Base-by-base conservation (phyloP, 169 alveolate genomes). In the Toxoplasma gondii region DNA sequence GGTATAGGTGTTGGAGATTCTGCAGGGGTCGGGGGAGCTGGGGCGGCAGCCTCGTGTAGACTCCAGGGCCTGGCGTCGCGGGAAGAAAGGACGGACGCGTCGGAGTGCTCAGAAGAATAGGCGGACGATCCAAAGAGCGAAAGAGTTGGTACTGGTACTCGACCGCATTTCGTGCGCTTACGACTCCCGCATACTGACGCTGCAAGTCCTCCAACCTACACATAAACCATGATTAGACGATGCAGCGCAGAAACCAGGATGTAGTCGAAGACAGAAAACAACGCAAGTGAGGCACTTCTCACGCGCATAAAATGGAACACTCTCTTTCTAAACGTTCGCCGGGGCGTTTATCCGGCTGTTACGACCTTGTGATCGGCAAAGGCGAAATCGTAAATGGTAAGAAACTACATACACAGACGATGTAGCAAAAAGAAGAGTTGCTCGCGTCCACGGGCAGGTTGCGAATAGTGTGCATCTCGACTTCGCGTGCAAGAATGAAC, bases 131-230 rank as follows among this genome's bases (percentile, higher is more conserved):
- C 43, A 92, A 69, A 12, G 70, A 86, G 44, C 88, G 88, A 29
- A 93, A 83, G 34, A 93, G 95, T 24, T 88, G 93, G 84, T 93
- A 93, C 86, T 93, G 95, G 36, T 86, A 92, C 74, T 86, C 93
- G 36, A 93, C 95, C 1, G 93, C 54, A 74, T 87, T 93, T n/a
- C 93, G 93, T 45, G 90, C 93, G 36, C 74, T 86, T 88, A 93
- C 69, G 38, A 78, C 81, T 19, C 58, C 93, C 86, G 80, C 88
- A 90, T 93, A 93, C n/a, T 91, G 93, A 24, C 81, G 95, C 82
- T 88, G 95, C 88, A 93, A 87, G 53, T 88, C 93, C 58, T 93
- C 95, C 88, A 93, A 17, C 93, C 95, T 93, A 87, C 49, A 29
- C 49, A 45, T 12, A 12, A 43, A 80, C n/a, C 29, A 38, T 41